Evolutionary conservation across 2,329 filamentous ascomycete genomes (phyloP), one percentile per base, ranked within the genome.

Genomic region (Leptodontidium sp.): DNA sequence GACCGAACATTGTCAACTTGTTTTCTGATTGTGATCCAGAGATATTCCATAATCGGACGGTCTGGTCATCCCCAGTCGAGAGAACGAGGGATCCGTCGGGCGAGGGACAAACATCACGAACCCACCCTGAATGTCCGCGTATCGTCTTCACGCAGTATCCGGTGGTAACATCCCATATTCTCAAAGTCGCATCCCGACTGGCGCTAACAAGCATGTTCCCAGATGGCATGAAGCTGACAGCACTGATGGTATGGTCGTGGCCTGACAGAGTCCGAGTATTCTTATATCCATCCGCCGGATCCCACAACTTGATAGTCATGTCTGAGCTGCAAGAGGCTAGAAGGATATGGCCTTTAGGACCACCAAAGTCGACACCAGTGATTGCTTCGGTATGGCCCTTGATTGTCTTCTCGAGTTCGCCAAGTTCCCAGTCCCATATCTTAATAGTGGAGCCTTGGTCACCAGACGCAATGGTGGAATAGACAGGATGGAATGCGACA

Each of bases 341-440:
- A 26, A 97, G 84, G 2, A 91, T 93, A 43, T 89, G 90, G 53
- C 93, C 92, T 77, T 91, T 86, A 1, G 93, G 93, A 0, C 94
- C 94, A 52, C 94, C 94, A 81, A 92, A 98, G 77, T 98, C 94
- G 45, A 97, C 88, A 77, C 97, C 94, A 32, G 96, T 82, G 0
- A 98, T 93, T 4, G 93, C 89, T 77, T 92, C 94, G 5, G 94
- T 98, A 77, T 98, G 94, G 1, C 93, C 94, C 78, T 98, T 98
- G 68, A 97, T 87, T 0, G 94, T 98, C 70, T 91, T 85, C 79
- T 97, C 94, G 4, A 97, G 84, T 80, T 98, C 94, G 58, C 95
- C 95, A 29, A 97, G 82, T 77, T 98, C 94, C 91, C 94, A 98
- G 77, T 98, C 94, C 94, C 94, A 98, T 66, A 98, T 94, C 77